Percentiles rank a stretch among this genome's conserved stretches.
These are phyloP conservation scores for Lupinus albus DNA, from an alignment of 306 rosid species.

Conservation along the genomic window DNA sequence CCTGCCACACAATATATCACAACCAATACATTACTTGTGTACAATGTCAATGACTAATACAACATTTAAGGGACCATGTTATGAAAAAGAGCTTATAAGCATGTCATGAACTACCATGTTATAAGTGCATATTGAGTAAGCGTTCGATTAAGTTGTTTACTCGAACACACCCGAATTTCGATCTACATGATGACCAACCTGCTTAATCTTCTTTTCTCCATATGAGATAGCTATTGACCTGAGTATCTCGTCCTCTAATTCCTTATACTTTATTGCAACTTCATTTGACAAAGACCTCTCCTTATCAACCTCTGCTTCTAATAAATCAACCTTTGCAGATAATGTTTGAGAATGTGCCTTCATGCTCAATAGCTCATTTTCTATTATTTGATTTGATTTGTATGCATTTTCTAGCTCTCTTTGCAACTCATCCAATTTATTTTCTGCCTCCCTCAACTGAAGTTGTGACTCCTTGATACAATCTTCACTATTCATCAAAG, in stretches of 20 bases:
- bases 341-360: slow-evolving; percentile 64
- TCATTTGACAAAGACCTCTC: slow-evolving; percentile 56
- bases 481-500: slow-evolving; percentile 59
- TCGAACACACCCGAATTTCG: neutral
- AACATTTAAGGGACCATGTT: neutral
- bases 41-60: slow-evolving; percentile 2
- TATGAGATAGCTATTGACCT: slow-evolving; percentile 50
- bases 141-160: no score
- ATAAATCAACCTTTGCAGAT: slow-evolving; percentile 54
- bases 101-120: no score
- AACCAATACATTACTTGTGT: slow-evolving; percentile 20
- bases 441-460: slow-evolving; percentile 61
- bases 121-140: no score
- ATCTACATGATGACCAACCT: slow-evolving; percentile 57
- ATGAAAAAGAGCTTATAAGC: no score
- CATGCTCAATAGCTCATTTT: slow-evolving; percentile 62
- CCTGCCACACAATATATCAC: slow-evolving; percentile 54
- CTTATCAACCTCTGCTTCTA: slow-evolving; percentile 59
- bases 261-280: slow-evolving; percentile 51
- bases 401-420: slow-evolving; percentile 56
- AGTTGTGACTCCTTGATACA: slow-evolving; percentile 55
- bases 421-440: slow-evolving; percentile 64
- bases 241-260: slow-evolving; percentile 56
- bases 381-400: slow-evolving; percentile 62
- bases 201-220: slow-evolving; percentile 71